Evolutionary conservation across 106 monocot genomes (phyloP).

Genomic region (Phalaenopsis equestris): DNA sequence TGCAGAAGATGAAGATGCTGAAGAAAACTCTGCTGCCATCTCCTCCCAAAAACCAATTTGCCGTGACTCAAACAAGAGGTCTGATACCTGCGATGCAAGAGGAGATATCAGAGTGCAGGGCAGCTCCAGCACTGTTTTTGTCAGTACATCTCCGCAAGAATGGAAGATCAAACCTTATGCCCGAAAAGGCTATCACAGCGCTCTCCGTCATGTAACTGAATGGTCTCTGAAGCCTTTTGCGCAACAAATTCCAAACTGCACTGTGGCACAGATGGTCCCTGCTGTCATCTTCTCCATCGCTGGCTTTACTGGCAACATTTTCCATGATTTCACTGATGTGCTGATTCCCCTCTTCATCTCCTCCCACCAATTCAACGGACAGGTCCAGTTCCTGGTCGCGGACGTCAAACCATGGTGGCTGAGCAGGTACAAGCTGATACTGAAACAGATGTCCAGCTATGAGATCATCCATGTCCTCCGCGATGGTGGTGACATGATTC

Average conservation of each 20-base stretch:
- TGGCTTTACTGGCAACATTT: constrained; percentile 61
- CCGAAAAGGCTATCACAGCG: constrained; percentile 21
- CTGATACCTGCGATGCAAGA: constrained; percentile 35
- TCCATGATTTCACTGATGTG: constrained; percentile 76
- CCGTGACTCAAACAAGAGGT: constrained; percentile 14
- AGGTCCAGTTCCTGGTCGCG: constrained; percentile 45
- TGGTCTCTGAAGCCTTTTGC: constrained; percentile 19
- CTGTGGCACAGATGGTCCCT: constrained; percentile 19
- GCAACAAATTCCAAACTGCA: constrained; percentile 20
- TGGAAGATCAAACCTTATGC: constrained; percentile 39
- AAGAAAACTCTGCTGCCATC: not conserved
- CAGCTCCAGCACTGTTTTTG: constrained; percentile 11
- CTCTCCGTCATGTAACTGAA: constrained; percentile 22
- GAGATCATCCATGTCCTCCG: constrained; percentile 31
- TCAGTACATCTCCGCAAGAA: constrained; percentile 6
- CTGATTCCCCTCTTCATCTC: constrained; percentile 48
- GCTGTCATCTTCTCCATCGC: constrained; percentile 49
- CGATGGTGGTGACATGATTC: constrained; percentile 11
- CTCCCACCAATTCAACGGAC: constrained; percentile 27
- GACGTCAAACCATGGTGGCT: constrained; percentile 51
- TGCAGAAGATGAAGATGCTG: constrained; percentile 16
- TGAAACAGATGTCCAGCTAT: constrained; percentile 39
- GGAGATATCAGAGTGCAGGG: constrained; percentile 33
- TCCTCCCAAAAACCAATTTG: constrained; percentile 8
- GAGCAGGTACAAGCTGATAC: constrained; percentile 28